Percentiles rank a stretch among this genome's conserved stretches.
Evolutionary conservation across 495 filamentous ascomycete species (phyloP).

Genomic region (Chaetomium cochliodes): DNA sequence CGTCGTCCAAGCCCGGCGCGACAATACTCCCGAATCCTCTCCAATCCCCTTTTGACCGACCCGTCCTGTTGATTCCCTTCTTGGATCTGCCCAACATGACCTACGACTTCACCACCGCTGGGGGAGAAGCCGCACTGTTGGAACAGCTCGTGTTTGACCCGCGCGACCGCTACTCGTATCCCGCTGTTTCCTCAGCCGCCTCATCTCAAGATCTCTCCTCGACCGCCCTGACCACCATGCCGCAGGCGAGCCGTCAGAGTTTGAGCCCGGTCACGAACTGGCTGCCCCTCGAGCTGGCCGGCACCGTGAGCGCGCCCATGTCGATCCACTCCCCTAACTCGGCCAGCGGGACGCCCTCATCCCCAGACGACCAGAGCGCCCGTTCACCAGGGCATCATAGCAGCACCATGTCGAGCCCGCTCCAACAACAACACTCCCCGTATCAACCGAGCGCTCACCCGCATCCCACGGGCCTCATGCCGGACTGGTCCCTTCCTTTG

Average conservation of each 20-base stretch:
- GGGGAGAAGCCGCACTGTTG: slow-evolving; percentile 51
- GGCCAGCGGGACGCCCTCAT: slow-evolving; percentile 42
- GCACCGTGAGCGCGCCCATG: slow-evolving; percentile 33
- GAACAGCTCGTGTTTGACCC: slow-evolving; percentile 55
- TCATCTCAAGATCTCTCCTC: slow-evolving; percentile 45
- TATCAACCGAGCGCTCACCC: slow-evolving; percentile 44
- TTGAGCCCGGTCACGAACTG: slow-evolving; percentile 43
- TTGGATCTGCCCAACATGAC: slow-evolving; percentile 48
- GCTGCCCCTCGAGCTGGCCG: slow-evolving; percentile 48
- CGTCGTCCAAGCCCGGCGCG: slow-evolving; percentile 24
- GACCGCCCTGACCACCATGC: slow-evolving; percentile 46
- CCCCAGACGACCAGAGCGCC: slow-evolving; percentile 47
- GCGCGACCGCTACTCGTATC: slow-evolving; percentile 53
- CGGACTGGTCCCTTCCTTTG: slow-evolving; percentile 56
- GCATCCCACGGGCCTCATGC: slow-evolving; percentile 46
- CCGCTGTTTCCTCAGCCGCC: slow-evolving; percentile 43
- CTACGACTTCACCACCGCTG: slow-evolving; percentile 55
- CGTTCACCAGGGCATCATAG: slow-evolving; percentile 46
- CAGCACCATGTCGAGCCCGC: slow-evolving; percentile 43
- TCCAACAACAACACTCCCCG: slow-evolving; percentile 51
- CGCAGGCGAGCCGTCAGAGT: slow-evolving; percentile 39
- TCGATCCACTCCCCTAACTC: slow-evolving; percentile 44
- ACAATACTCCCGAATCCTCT: slow-evolving; percentile 37
- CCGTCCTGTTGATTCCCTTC: slow-evolving; percentile 26
- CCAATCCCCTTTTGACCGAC: slow-evolving; percentile 32